These are phyloP conservation scores for Haemoproteus tartakovskyi DNA, from an alignment of 169 alveolate genomes.

Conservation along the genomic window DNA sequence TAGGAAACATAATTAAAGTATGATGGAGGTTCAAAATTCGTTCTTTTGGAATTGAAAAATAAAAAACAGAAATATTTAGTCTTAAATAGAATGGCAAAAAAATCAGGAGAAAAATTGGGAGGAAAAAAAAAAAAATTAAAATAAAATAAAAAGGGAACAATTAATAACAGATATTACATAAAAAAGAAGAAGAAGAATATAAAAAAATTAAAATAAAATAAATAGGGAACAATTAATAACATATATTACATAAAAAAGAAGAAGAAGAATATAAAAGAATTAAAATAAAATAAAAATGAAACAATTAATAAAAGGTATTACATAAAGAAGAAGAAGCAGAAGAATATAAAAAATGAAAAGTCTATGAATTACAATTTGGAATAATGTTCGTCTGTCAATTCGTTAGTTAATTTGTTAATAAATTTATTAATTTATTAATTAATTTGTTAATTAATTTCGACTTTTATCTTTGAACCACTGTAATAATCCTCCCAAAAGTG, in stretches of 20 bases:
- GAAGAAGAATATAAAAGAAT: not conserved
- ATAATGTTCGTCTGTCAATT: too few relatives aligned
- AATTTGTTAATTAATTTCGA: slow-evolving; percentile 23
- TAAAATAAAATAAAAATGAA: not conserved
- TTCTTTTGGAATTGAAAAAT: too few relatives aligned
- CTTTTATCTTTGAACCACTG: slow-evolving; percentile 66
- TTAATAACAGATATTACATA: not conserved
- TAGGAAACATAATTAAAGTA: too few relatives aligned
- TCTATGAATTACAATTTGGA: too few relatives aligned
- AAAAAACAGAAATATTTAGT: too few relatives aligned
- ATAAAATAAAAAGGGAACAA: not conserved
- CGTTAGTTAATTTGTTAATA: too few relatives aligned
- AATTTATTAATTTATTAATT: too few relatives aligned
- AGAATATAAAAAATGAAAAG: too few relatives aligned
- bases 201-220: not conserved
- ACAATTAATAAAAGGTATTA: not conserved
- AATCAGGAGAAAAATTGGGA: not conserved
- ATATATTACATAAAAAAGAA: not conserved
- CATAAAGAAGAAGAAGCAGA: too few relatives aligned
- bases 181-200: not conserved
- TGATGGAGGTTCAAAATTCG: too few relatives aligned
- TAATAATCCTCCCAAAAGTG: slow-evolving; percentile 39
- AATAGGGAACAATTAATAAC: not conserved
- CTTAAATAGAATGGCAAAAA: not conserved
- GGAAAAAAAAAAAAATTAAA: not conserved